Percentiles rank a stretch among this genome's conserved stretches.
Evolutionary conservation across 1,284 basidiomycete genomes (phyloP).

Genomic region (Sporisorium exsertum): DNA sequence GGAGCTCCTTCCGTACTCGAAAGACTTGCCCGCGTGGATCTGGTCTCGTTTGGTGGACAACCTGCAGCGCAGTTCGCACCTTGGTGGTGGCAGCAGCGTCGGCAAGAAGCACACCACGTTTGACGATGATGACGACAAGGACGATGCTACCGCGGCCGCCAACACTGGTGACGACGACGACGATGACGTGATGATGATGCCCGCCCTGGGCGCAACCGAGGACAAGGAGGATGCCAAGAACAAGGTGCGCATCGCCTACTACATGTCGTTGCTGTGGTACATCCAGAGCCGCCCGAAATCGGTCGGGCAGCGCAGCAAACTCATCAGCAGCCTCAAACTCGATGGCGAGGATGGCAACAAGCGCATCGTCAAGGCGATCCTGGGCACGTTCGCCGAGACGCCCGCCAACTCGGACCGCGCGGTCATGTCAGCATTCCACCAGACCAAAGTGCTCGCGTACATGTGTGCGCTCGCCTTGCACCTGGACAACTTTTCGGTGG

Average conservation of each 20-base stretch:
- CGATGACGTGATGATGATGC: slow-evolving; percentile 41
- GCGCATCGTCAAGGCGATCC: slow-evolving; percentile 37
- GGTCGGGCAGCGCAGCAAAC: slow-evolving; percentile 32
- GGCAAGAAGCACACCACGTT: slow-evolving; percentile 39
- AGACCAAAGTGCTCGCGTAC: slow-evolving; percentile 62
- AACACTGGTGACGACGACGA: slow-evolving; percentile 12
- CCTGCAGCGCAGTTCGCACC: slow-evolving; percentile 43
- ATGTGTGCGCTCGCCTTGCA: slow-evolving; percentile 63
- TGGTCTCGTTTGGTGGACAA: slow-evolving; percentile 44
- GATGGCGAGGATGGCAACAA: slow-evolving; percentile 48
- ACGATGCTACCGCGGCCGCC: neutral
- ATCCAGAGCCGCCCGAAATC: slow-evolving; percentile 37
- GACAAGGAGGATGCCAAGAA: slow-evolving; percentile 47
- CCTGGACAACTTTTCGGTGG: slow-evolving; percentile 63
- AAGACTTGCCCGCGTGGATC: slow-evolving; percentile 48
- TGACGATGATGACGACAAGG: slow-evolving; percentile 36
- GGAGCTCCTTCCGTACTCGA: slow-evolving; percentile 38
- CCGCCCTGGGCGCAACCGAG: slow-evolving; percentile 47
- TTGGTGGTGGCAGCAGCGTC: slow-evolving; percentile 15
- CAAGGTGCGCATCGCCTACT: slow-evolving; percentile 50
- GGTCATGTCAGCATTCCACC: slow-evolving; percentile 48
- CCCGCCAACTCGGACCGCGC: slow-evolving; percentile 36
- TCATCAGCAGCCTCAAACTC: slow-evolving; percentile 38
- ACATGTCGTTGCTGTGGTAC: slow-evolving; percentile 47
- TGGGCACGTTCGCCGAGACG: slow-evolving; percentile 38